Base-by-base conservation (phyloP, 1,284 basidiomycete genomes). In the Veloporphyrellus conicus region DNA sequence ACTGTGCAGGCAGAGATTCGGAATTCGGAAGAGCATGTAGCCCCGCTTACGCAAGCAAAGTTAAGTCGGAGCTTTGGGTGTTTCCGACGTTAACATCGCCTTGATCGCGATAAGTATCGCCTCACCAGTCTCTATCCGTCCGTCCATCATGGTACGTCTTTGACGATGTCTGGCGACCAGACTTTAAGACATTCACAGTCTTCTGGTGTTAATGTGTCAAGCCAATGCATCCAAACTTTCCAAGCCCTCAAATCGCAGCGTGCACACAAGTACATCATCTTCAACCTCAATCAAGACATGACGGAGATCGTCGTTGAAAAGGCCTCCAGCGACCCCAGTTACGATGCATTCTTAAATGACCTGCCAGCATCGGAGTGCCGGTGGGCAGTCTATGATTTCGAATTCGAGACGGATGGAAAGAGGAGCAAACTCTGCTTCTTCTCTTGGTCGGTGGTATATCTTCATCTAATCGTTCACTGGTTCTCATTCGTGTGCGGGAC, bases 351-450 rank as follows among this genome's bases (percentile, higher is more conserved):
- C 68, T 45, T 93, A 49, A 64, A 47, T 1, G 80, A 88, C 61
- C 76, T 99, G 40, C 93, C 93, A 1, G 79, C 83, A 64, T 57
- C 60, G 18, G 81, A 90, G 61, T 92, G 88, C 67, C 76, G 88
- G 69, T 99, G 87, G 82, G 94, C 88, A 27, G 81, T 98, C 39
- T 97, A 93, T 69, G 94, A 98, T 70, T 87, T 95, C 54, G 84
- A 91, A 65, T 98, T 78, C 64, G 81, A 89, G 73, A 84, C 82
- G 54, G 90, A 76, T 16, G 90, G 76, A 51, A 86, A 81, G 71
- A 80, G 94, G 69, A 95, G 89, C 79, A 98, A 97, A 79, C 79
- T 98, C 58, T 74, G 76, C 61, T 97, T 98, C 68, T 68, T 82
- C 70, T 81, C 84, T 49, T 99, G 95, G 85, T 86, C 62, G 63